Percentiles rank a stretch among this genome's conserved stretches.
phyloP scores from a whole-genome alignment of 2,329 filamentous ascomycete species.

The Elsinoe batatas region DNA sequence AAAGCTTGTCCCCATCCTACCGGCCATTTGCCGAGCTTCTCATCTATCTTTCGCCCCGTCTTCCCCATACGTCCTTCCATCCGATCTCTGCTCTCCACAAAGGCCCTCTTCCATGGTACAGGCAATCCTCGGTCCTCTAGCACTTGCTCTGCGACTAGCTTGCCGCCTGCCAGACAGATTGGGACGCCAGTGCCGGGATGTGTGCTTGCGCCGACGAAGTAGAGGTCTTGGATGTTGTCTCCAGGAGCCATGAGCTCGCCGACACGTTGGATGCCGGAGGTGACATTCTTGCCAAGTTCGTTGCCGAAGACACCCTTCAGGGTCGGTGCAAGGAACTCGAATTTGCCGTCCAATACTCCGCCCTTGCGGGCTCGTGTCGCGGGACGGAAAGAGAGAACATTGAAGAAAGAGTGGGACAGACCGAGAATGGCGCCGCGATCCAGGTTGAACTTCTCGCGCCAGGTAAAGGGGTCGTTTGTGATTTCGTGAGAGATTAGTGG shows the following conservation, averaged over 20 bases:
- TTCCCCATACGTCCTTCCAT: conserved; percentile 5
- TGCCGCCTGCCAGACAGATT: conserved; percentile 60
- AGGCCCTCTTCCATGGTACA: conserved; percentile 32
- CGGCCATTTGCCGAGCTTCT: neutral
- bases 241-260: conserved; percentile 17
- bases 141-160: conserved; percentile 49
- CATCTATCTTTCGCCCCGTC: conserved; percentile 10
- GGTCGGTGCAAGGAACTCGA: conserved; percentile 13
- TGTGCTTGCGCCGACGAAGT: conserved; percentile 66
- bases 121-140: conserved; percentile 30
- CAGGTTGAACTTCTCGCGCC: conserved; percentile 61
- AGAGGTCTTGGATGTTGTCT: conserved; percentile 41
- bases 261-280: conserved; percentile 5
- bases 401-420: conserved; percentile 63
- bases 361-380: conserved; percentile 47
- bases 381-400: conserved; percentile 58
- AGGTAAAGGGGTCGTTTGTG: conserved; percentile 55
- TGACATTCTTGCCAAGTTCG: conserved; percentile 6
- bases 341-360: conserved; percentile 21
- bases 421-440: conserved; percentile 66
- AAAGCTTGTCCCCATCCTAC: neutral
- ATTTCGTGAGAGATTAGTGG: conserved; percentile 49
- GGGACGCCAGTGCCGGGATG: conserved; percentile 70
- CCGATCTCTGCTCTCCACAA: conserved; percentile 8
- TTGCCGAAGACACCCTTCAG: neutral